phyloP scores from a whole-genome alignment of 768 basidiomycete species.

The Pisolithus marmoratus region DNA sequence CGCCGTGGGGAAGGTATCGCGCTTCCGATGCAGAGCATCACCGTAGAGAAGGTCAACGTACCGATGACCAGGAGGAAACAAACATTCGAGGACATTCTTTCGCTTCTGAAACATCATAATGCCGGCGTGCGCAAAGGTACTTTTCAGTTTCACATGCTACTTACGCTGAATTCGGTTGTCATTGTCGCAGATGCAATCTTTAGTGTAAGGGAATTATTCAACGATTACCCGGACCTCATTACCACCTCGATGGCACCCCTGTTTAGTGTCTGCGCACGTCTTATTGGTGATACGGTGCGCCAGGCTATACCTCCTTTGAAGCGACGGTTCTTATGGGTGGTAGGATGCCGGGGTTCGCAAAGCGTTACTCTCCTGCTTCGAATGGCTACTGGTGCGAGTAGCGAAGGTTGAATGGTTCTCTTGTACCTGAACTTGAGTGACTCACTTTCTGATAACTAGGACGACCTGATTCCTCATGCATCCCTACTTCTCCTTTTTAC shows the following conservation, averaged over 20 bases:
- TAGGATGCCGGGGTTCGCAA: constrained; percentile 83
- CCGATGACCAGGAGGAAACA: constrained; percentile 77
- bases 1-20: constrained; percentile 64
- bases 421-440: neutral
- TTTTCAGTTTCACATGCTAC: neutral
- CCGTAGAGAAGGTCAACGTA: constrained; percentile 46
- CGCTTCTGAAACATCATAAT: constrained; percentile 82
- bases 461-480: constrained; percentile 68
- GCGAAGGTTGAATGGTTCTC: constrained; percentile 39
- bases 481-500: constrained; percentile 76
- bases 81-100: constrained; percentile 68
- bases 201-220: constrained; percentile 69
- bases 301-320: neutral
- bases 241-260: constrained; percentile 47
- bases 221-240: constrained; percentile 52
- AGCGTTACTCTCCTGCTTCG: constrained; percentile 57
- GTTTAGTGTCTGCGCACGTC: constrained; percentile 55
- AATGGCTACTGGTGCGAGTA: constrained; percentile 67
- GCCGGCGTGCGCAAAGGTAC: constrained; percentile 67
- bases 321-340: constrained; percentile 4
- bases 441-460: constrained; percentile 36
- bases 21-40: constrained; percentile 79
- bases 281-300: constrained; percentile 79
- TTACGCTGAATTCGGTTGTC: neutral
- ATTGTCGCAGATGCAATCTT: constrained; percentile 59